phyloP scores from a whole-genome alignment of 1,139 yeast genomes.

The Diutina siamensis region DNA sequence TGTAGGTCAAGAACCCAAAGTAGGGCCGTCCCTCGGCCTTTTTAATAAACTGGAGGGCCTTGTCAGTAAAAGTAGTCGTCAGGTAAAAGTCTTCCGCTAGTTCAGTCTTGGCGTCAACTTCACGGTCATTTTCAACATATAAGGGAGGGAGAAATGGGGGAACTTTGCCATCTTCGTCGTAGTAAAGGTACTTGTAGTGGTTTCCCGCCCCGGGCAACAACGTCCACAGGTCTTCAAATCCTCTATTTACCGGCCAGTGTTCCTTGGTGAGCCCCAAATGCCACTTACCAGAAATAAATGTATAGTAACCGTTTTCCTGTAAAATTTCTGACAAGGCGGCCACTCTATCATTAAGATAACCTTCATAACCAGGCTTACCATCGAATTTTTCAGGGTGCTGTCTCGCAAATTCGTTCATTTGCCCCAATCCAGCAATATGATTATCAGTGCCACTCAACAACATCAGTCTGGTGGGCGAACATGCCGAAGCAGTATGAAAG shows the following conservation, averaged over 20 bases:
- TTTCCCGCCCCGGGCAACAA: constrained; percentile 49
- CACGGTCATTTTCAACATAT: constrained; percentile 25
- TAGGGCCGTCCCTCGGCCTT: constrained; percentile 33
- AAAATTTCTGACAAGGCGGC: constrained; percentile 44
- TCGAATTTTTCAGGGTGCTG: constrained; percentile 24
- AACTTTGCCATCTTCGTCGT: constrained; percentile 16
- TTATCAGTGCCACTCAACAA: constrained; percentile 49
- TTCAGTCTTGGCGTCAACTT: constrained; percentile 19
- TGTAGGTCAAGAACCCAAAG: constrained; percentile 40
- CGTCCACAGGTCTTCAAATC: constrained; percentile 40
- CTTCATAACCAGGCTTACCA: constrained; percentile 49
- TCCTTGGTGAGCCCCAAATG: constrained; percentile 41
- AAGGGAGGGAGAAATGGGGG: constrained; percentile 22
- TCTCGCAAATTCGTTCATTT: constrained; percentile 40
- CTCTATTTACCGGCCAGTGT: constrained; percentile 39
- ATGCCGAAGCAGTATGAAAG: constrained; percentile 55
- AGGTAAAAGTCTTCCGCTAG: constrained; percentile 39
- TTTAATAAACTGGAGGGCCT: constrained; percentile 25
- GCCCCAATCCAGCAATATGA: constrained; percentile 51
- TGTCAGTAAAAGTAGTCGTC: constrained; percentile 33
- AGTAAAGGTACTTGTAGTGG: constrained; percentile 39
- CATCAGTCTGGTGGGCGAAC: constrained; percentile 57
- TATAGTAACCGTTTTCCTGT: constrained; percentile 34
- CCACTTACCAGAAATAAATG: constrained; percentile 47
- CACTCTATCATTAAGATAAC: constrained; percentile 39